Base-by-base conservation (phyloP, 164 flowering plant species). In the Annona squamosa region DNA sequence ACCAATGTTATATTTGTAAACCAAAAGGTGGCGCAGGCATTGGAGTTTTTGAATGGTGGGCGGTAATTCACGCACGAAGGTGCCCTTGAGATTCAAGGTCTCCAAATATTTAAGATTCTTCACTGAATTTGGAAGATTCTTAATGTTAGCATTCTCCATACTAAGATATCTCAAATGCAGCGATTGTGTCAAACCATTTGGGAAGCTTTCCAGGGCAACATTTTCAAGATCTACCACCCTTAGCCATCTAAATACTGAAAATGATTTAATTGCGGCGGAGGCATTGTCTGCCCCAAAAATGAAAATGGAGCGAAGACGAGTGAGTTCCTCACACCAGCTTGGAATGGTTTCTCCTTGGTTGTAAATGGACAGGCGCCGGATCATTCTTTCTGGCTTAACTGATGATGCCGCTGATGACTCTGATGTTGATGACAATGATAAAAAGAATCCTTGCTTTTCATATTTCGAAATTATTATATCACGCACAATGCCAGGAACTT, bases 401-500 rank as follows among this genome's bases (percentile, higher is more conserved):
- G 2, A 10, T 1, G 69, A 59, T 0, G 19, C 3, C 37, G 37
- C 37, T 26, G 37, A 59, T 0, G 19, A 5, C 37, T 0, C 37
- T 26, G 37, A 26, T 26, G 37, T 26, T 1, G 37, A 26, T 26
- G 37, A 26, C 37, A 26, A 26, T 26, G 37, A 26, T 26, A 26
- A 26, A 19, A 67, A 48, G 48, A 75, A 75, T 1, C 13, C 13
- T 65, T 67, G 72, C 48, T 71, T 41, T n/a, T 6, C 6, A 17
- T 65, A 71, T 44, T 61, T 68, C 13, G 69, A 56, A 42, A 72
- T 59, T 26, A 57, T 57, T 4, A 78, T n/a, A 16, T 75, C 77
- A 1, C 77, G 48, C 70, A 78, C 48, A 13, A 78, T 46, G 63
- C 74, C 77, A 63, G 74, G 77, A 9, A 78, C 18, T 1, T 72